Conservation (phyloP, 345 rosid genomes). For the Salix koriyanagi region DNA sequence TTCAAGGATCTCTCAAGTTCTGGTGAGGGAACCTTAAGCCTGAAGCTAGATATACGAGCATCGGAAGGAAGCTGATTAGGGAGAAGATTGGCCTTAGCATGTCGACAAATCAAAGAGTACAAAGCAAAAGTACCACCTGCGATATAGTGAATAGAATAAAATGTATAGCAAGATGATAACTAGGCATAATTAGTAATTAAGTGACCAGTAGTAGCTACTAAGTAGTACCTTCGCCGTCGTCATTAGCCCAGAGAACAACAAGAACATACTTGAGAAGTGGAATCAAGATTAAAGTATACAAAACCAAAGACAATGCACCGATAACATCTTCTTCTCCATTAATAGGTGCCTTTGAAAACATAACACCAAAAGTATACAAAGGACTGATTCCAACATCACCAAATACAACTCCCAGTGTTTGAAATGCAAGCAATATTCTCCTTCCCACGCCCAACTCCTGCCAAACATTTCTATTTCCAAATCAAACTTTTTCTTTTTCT, state of each 20-base stretch:
- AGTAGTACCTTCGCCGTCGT: constrained; percentile 89
- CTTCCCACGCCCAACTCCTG: constrained; percentile 79
- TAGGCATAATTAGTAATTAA: background rate
- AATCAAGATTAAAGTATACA: constrained; percentile 82
- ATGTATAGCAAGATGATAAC: background rate
- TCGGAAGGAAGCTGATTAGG: constrained; percentile 98
- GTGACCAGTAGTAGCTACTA: background rate
- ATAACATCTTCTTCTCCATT: constrained; percentile 75
- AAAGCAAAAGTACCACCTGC: constrained; percentile 98
- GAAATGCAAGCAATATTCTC: constrained; percentile 77
- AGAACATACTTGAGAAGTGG: constrained; percentile 90
- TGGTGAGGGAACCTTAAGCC: constrained; percentile 91
- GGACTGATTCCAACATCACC: constrained; percentile 99
- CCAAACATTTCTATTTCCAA: constrained; percentile 12
- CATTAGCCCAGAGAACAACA: constrained; percentile 97
- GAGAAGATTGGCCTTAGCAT: constrained; percentile 93
- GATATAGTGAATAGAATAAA: background rate
- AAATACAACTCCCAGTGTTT: constrained; percentile 93
- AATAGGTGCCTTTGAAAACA: constrained; percentile 86
- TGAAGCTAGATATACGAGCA: constrained; percentile 91
- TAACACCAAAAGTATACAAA: constrained; percentile 85
- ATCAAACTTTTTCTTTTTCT: background rate
- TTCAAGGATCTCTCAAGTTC: constrained; percentile 96
- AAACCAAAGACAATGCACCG: constrained; percentile 89
- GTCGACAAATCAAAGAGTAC: constrained; percentile 92